These are phyloP conservation scores for Cordyceps farinosa DNA, from an alignment of 2,329 filamentous ascomycete genomes.

Conservation along the genomic window DNA sequence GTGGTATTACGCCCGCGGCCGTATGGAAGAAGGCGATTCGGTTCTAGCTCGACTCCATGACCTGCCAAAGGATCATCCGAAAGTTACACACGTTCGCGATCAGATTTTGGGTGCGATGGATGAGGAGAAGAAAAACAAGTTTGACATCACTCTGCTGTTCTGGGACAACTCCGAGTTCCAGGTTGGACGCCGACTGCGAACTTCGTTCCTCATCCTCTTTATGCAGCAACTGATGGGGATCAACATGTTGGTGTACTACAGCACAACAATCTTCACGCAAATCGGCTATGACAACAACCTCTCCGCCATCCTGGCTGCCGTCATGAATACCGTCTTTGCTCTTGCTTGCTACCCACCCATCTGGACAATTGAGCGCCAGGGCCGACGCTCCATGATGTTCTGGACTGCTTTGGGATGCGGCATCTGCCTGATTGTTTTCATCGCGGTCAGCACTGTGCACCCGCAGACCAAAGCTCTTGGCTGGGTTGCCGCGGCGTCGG, in stretches of 20 bases:
- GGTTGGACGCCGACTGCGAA: not conserved
- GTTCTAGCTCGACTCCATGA: conserved; percentile 1
- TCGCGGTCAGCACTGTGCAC: not conserved
- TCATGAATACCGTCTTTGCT: too few species aligned
- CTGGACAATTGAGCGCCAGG: too few species aligned
- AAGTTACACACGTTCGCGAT: not conserved
- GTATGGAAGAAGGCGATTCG: not conserved
- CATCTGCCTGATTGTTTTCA: not conserved
- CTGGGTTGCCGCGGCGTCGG: conserved; percentile 1
- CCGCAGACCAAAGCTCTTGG: conserved; percentile 1
- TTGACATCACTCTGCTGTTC: not conserved
- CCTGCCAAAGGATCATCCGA: not conserved
- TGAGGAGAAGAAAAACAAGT: not conserved
- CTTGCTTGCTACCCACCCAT: too few species aligned
- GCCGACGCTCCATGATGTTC: too few species aligned
- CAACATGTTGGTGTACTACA: too few species aligned
- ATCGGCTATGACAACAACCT: too few species aligned
- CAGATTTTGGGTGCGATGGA: not conserved
- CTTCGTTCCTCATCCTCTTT: conserved; percentile 5
- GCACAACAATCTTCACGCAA: too few species aligned
- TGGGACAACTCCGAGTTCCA: conserved; percentile 3
- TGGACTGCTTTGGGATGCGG: too few species aligned
- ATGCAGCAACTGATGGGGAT: not conserved
- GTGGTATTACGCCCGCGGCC: conserved; percentile 6
- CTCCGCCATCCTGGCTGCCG: too few species aligned